phyloP scores from a whole-genome alignment of 352 stramenopile genomes.

The Phytophthora boehmeriae region DNA sequence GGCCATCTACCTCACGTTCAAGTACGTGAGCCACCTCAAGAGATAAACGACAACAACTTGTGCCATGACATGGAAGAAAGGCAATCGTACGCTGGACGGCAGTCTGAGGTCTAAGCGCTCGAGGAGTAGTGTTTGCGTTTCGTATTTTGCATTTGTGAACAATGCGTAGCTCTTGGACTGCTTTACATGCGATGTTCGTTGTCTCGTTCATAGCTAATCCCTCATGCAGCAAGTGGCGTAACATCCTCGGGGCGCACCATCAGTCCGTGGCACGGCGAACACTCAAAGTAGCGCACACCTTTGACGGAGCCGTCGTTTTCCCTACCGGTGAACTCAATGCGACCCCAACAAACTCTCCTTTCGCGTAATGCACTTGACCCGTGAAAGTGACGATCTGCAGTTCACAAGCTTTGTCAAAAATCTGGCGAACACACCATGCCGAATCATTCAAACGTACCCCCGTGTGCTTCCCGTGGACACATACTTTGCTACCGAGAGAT shows the following conservation, averaged over 20 bases:
- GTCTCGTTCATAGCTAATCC: neutral
- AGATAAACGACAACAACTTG: constrained; percentile 24
- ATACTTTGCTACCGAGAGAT: constrained; percentile 37
- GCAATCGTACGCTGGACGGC: neutral
- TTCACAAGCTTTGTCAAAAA: neutral
- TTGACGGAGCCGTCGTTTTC: constrained; percentile 79
- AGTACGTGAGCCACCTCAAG: constrained; percentile 77
- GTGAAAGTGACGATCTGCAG: constrained; percentile 63
- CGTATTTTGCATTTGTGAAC: constrained; percentile 11
- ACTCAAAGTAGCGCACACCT: constrained; percentile 69
- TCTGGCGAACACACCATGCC: too few species aligned
- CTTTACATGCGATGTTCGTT: neutral
- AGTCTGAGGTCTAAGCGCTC: neutral
- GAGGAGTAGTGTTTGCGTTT: neutral
- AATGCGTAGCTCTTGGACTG: constrained; percentile 14
- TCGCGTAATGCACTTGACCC: constrained; percentile 72
- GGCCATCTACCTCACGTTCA: constrained; percentile 65
- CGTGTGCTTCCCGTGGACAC: constrained; percentile 42
- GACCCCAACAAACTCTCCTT: constrained; percentile 72
- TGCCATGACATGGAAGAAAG: too few species aligned
- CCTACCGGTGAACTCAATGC: constrained; percentile 57
- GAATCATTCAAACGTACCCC: constrained; percentile 33
- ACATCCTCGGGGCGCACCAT: constrained; percentile 73
- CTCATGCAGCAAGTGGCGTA: constrained; percentile 17
- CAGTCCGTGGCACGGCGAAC: constrained; percentile 53